Conservation (phyloP, 2,329 filamentous ascomycete genomes). For the Penicillium sp. region DNA sequence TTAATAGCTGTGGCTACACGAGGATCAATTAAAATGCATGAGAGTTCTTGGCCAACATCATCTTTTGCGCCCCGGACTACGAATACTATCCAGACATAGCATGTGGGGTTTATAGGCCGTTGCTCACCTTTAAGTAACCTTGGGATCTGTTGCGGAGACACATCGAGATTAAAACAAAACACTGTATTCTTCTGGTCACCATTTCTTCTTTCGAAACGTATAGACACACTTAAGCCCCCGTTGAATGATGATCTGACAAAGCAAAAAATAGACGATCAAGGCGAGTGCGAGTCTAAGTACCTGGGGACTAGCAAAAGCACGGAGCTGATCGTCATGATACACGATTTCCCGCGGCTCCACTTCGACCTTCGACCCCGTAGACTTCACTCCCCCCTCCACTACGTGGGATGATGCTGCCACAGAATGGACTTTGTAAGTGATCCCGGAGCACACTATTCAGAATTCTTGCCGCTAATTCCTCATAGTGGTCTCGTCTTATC, state of each 20-base stretch:
- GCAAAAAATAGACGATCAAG: neutral
- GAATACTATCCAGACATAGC: too few species aligned
- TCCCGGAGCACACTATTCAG: neutral
- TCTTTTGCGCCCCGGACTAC: too few species aligned
- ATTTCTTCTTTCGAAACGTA: neutral
- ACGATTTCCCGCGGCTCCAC: conserved; percentile 21
- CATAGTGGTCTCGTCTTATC: conserved; percentile 60
- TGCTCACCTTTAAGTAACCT: too few species aligned
- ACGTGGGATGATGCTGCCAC: conserved; percentile 32
- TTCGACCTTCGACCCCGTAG: conserved; percentile 14
- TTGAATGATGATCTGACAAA: neutral
- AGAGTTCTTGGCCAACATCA: too few species aligned
- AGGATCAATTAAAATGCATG: too few species aligned
- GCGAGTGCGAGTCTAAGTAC: neutral
- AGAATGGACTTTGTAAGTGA: conserved; percentile 48
- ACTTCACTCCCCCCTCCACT: conserved; percentile 14
- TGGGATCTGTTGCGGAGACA: neutral
- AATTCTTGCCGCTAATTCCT: neutral
- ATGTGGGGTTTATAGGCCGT: too few species aligned
- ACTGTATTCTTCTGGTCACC: neutral
- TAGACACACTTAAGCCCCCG: neutral
- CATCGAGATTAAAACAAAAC: neutral
- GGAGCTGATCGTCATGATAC: conserved; percentile 19
- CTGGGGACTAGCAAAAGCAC: neutral
- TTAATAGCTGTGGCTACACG: too few species aligned